These are phyloP conservation scores for Neonectria ditissima DNA, from an alignment of 2,329 filamentous ascomycete genomes.

Conservation along the genomic window DNA sequence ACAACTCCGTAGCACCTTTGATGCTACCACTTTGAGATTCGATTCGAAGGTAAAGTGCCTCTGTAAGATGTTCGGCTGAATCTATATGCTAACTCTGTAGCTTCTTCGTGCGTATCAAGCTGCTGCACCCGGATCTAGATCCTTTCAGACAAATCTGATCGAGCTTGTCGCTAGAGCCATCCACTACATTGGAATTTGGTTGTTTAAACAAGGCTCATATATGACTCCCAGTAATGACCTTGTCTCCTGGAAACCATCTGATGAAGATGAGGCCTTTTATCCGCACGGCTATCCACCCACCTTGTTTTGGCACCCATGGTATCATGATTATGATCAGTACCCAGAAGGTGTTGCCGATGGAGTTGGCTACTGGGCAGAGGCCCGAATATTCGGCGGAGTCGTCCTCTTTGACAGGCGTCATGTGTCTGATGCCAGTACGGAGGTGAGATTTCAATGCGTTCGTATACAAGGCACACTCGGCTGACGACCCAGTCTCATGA, in stretches of 20 bases:
- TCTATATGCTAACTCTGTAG: conserved; percentile 24
- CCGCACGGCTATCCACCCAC: conserved; percentile 38
- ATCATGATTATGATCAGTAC: conserved; percentile 24
- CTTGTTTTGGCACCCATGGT: conserved; percentile 42
- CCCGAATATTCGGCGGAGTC: conserved; percentile 27
- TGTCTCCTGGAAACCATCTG: conserved; percentile 36
- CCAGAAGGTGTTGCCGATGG: conserved; percentile 16
- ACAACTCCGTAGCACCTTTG: conserved; percentile 29
- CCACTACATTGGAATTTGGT: conserved; percentile 45
- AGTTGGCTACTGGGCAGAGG: conserved; percentile 33
- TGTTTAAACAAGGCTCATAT: conserved; percentile 38
- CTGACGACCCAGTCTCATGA: conserved; percentile 11
- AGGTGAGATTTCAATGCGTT: neutral
- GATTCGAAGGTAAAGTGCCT: conserved; percentile 27
- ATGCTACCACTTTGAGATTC: conserved; percentile 15
- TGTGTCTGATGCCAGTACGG: neutral
- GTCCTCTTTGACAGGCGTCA: conserved; percentile 30
- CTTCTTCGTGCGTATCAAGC: conserved; percentile 41
- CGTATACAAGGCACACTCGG: neutral
- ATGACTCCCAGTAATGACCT: conserved; percentile 42
- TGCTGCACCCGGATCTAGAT: conserved; percentile 37
- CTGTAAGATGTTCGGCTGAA: too few relatives aligned
- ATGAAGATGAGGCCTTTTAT: conserved; percentile 19
- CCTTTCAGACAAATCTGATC: conserved; percentile 46
- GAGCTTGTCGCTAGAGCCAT: conserved; percentile 47